Base-by-base conservation (phyloP, 202 grass and related monocot species). In the Panicum hallii region DNA sequence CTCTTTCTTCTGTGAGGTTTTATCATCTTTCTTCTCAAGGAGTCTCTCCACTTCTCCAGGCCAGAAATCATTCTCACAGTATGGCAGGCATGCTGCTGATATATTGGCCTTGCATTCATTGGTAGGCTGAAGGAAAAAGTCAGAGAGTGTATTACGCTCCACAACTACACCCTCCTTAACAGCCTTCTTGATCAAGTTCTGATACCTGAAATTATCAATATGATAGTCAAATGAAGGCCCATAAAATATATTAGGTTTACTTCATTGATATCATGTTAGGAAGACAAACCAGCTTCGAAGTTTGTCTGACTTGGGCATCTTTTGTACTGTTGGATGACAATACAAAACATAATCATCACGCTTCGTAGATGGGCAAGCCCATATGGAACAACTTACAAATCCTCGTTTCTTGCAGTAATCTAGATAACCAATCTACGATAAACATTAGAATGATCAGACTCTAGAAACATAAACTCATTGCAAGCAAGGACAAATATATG, bases 331-430 rank as follows among this genome's bases (percentile, higher is more conserved):
- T 62, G 96, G 96, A 90, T 98, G 93, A 78, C 96, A 98, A 83
- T 99, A 92, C 64, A 99, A 86, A 94, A 99, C 94, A 86, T 99
- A 98, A 70, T 98, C 93, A 77, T 99, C 93, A 34, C 85, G 88
- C 90, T 93, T 98, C 13, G 89, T 91, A 84, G 93, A 95, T 70
- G 96, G 96, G 80, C 93, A 99, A 89, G 90, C 86, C 96, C 96
- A 99, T 88, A 99, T 93, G 67, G 93, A 95, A 83, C 93, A 99
- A 84, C 96, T 95, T 47, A 89, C 84, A 80, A 99, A 99, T 55
- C 96, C 96, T 62, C 77, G 67, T 88, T 90, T 92, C 84, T 92
- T 95, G 90, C 93, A 99, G 82, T 94, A 99, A 72, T 99, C 86
- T 75, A 95, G 89, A 86, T 99, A 99, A 17, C 89, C 96, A 83